Evolutionary conservation across 176 grass and related monocot species (phyloP), one percentile per base, ranked within the genome.

Genomic region (Chloris gayana): DNA sequence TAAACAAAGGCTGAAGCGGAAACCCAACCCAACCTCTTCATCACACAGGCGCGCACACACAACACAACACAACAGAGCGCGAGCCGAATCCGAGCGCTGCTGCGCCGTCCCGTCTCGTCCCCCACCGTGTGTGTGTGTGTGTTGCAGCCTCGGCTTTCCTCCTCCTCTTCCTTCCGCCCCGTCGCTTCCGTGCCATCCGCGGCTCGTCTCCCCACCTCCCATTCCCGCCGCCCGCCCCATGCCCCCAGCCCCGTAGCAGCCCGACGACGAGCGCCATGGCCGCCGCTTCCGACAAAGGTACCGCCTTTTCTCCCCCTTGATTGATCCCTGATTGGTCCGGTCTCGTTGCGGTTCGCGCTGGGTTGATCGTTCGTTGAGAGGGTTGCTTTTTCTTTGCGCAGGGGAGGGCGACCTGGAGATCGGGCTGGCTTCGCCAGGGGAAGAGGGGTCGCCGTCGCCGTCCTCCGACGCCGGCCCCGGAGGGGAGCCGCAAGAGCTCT

Each of bases 331-430:
- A 37, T 47, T 33, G 29, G 37, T 68, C 35, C 30, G 61, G 1
- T 10, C n/a, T 33, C 47, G 71, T 58, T 59, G 32, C 24, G 61
- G 59, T 61, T 84, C 63, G 83, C 42, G 57, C 18, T 5, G 7
- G 2, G 34, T 49, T 47, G 76, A 88, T 38, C 10, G 76, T 46
- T 54, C 51, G 62, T 46, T 79, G 76, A 67, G 31, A 45, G 77
- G 77, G 81, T 76, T 30, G 78, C n/a, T 26, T 70, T 62, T 49
- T 29, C 17, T 13, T 69, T 21, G 59, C 29, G 83, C 79, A 87
- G 85, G 72, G 59, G 81, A 77, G 58, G 77, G 85, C 66, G 72
- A 84, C 86, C 58, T 84, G 81, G 85, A 87, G 81, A 87, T 84
- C 41, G 81, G 81, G 72, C 37, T 51, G 81, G 85, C 89, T 76